A percentile compares a stretch with the other conserved stretches of the same genome.
Conservation (phyloP, 2,329 filamentous ascomycete genomes). For the Zasmidium citrigriseum region DNA sequence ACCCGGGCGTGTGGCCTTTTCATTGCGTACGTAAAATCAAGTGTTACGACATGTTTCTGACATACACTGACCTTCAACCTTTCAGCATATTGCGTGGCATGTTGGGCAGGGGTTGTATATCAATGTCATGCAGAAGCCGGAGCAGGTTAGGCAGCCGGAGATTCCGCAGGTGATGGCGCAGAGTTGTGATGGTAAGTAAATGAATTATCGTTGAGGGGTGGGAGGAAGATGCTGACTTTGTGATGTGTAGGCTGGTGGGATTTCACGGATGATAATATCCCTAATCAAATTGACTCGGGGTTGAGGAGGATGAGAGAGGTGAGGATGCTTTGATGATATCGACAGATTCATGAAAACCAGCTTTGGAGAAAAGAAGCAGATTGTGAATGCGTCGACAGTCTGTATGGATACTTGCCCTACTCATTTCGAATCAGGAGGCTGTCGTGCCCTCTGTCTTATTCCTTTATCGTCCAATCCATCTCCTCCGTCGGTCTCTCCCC, state of each 20-base stretch:
- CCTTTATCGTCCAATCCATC: too few species aligned
- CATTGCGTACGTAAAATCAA: too few species aligned
- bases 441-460: too few species aligned
- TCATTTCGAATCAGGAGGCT: too few species aligned
- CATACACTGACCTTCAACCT: too few species aligned
- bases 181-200: slow-evolving; percentile 47
- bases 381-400: too few species aligned
- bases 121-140: slow-evolving; percentile 24
- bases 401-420: too few species aligned
- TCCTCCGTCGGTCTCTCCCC: too few species aligned
- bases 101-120: slow-evolving; percentile 30
- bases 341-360: too few species aligned
- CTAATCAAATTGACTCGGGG: slow-evolving; percentile 56
- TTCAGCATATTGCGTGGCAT: slow-evolving; percentile 52
- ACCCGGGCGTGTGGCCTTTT: slow-evolving; percentile 60
- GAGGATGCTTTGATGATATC: slow-evolving; percentile 3
- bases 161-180: slow-evolving; percentile 49
- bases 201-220: not conserved
- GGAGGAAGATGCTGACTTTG: not conserved
- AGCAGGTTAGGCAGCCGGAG: slow-evolving; percentile 16
- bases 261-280: slow-evolving; percentile 51
- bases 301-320: slow-evolving; percentile 24
- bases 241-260: slow-evolving; percentile 41
- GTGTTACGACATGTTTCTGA: too few species aligned
- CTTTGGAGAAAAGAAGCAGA: too few species aligned